A percentile compares a stretch with the other conserved stretches of the same genome.
Conservation (phyloP, 2,329 filamentous ascomycete species). For the Fusarium goolgardi region DNA sequence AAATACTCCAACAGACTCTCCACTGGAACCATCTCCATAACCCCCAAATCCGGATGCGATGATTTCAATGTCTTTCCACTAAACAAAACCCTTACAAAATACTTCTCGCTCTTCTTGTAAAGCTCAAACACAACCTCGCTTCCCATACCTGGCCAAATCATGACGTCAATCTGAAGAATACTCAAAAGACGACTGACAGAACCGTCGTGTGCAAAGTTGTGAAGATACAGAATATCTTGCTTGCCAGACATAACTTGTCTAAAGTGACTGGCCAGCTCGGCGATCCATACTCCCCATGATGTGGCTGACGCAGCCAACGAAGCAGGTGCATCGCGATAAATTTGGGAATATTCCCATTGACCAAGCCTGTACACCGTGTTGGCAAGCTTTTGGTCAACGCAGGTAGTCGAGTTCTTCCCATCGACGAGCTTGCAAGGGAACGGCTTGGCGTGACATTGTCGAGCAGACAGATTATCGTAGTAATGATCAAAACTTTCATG, state of each 20-base stretch:
- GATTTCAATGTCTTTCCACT: constrained; percentile 74
- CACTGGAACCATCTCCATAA: constrained; percentile 76
- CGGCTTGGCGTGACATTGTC: constrained; percentile 79
- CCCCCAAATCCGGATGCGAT: constrained; percentile 74
- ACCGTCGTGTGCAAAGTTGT: constrained; percentile 86
- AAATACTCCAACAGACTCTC: constrained; percentile 75
- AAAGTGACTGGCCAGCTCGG: constrained; percentile 75
- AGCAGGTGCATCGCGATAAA: constrained; percentile 74
- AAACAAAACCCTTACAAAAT: constrained; percentile 76
- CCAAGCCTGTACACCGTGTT: constrained; percentile 80
- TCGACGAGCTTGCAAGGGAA: constrained; percentile 72
- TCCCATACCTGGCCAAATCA: constrained; percentile 89
- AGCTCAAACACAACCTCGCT: constrained; percentile 81
- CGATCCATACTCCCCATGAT: constrained; percentile 78
- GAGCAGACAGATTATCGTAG: constrained; percentile 83
- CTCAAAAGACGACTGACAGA: constrained; percentile 73
- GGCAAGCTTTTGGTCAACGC: constrained; percentile 71
- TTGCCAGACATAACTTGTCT: constrained; percentile 61
- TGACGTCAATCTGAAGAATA: constrained; percentile 73
- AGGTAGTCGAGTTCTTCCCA: constrained; percentile 61
- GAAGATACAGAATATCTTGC: constrained; percentile 65
- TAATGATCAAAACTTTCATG: constrained; percentile 83
- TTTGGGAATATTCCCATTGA: constrained; percentile 82
- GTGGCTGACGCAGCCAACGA: constrained; percentile 71
- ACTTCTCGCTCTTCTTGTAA: constrained; percentile 60